Base-by-base conservation (phyloP, 2,329 filamentous ascomycete genomes). In the Fusarium chuoi region DNA sequence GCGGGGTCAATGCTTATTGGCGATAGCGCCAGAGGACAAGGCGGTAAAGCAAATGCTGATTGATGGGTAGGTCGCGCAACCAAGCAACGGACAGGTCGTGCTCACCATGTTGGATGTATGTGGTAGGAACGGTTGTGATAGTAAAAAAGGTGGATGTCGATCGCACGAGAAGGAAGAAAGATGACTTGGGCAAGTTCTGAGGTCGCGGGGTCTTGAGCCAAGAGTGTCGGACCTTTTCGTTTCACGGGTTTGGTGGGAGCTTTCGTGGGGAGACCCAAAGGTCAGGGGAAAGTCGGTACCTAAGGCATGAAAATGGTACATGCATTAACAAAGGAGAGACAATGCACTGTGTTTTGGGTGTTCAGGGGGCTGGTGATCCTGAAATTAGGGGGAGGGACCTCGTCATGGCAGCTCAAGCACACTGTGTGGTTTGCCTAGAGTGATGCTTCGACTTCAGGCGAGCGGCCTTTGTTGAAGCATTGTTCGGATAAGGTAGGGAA, bases 161-260 rank as follows among this genome's bases (percentile, higher is more conserved):
- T 78, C 74, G 77, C 72, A 67, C 64, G 68, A 70, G 75, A 74
- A 62, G 56, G 60, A 71, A 65, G 77, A 74, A 76, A 64, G 77
- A 78, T 78, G 77, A 78, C 67, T 76, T 78, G 77, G 74, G 69
- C 56, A 78, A 78, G 77, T 78, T 78, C 70, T 74, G 68, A 78
- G 66, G 75, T 68, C 77, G 77, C 77, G 77, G 77, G 77, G 77
- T 78, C 76, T 74, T 62, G 65, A 68, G 67, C 75, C 74, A 78
- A 78, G 72, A 78, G 72, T 73, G 73, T 77, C 70, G 76, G 75
- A 78, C 76, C 76, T 77, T 78, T 78, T 78, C 71, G 76, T 66
- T 69, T 69, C 69, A 63, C 68, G 62, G 46, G 57, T 56, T 78
- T 78, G 74, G 76, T 72, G 77, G 71, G 76, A 78, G 77, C 75